Base-by-base conservation (phyloP, 202 grass and related monocot species). In the Schoenoplectus tabernaemontani region DNA sequence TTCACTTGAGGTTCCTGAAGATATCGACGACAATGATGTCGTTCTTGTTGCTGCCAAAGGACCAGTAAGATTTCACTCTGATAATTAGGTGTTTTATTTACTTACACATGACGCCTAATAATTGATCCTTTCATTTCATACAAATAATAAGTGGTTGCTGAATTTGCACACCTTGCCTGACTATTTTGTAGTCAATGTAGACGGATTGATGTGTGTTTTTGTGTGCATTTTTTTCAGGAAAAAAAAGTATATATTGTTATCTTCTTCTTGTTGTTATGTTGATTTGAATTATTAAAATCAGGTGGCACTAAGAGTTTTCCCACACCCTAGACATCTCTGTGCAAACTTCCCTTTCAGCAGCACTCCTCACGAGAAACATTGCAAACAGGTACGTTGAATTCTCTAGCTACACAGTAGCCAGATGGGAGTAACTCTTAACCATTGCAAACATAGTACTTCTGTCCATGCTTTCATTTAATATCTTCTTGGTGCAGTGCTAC, bases 301-400 rank as follows among this genome's bases (percentile, higher is more conserved):
- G 90, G 86, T 90, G 20, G 93, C 93, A 28, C 66, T 93, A 9
- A 85, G 75, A 59, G 88, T 89, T 4, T 90, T 76, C 8, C 77
- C 90, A 1, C 90, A 93, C 77, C 93, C 86, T 59, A 69, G 93
- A 61, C 65, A 96, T 43, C 43, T 91, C 3, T 96, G 86, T 84
- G 93, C 4, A 44, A 89, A 84, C 64, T 58, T 85, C 9, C 86
- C 81, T 64, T 93, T 93, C 51, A 59, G 84, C 26, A 84, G 22
- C 7, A 74, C 82, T 64, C 16, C 48, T 39, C 87, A 91, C 1
- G 64, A 89, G 64, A 83, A n/a, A 32, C 17, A 26, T 51, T 93
- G 86, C 24, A 5, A 34, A 33, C 82, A 96, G 84, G 86, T 91
- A 64, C 46, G 26, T 44, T n/a, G 9, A 80, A 17, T 39, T 84